Conservation (phyloP, 2,329 filamentous ascomycete species). For the Didymosphaeria variabile region DNA sequence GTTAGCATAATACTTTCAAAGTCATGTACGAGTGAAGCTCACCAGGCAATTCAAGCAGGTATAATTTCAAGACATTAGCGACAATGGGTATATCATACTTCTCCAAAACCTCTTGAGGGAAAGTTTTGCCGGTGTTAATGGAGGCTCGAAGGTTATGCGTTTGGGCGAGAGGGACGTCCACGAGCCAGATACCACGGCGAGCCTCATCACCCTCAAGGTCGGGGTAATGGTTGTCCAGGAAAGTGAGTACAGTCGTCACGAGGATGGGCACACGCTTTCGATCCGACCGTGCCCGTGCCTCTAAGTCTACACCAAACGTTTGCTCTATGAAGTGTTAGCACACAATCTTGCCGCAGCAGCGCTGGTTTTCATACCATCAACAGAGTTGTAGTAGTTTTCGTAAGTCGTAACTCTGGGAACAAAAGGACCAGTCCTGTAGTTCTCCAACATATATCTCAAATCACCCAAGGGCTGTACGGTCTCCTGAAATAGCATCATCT, state of each 20-base stretch:
- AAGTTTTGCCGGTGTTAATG: slow-evolving; percentile 86
- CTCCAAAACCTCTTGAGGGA: slow-evolving; percentile 78
- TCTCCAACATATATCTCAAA: slow-evolving; percentile 92
- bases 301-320: slow-evolving; percentile 97
- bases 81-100: slow-evolving; percentile 95
- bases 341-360: background rate
- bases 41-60: slow-evolving; percentile 94
- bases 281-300: slow-evolving; percentile 90
- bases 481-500: slow-evolving; percentile 99
- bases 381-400: slow-evolving; percentile 99
- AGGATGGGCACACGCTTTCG: slow-evolving; percentile 94
- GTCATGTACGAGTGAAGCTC: slow-evolving; percentile 45
- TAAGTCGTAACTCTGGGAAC: slow-evolving; percentile 90
- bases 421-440: slow-evolving; percentile 94
- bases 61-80: slow-evolving; percentile 90
- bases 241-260: slow-evolving; percentile 91
- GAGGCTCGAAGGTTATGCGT: slow-evolving; percentile 84
- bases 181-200: slow-evolving; percentile 89
- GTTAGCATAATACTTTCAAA: slow-evolving; percentile 30
- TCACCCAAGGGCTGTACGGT: slow-evolving; percentile 94
- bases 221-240: slow-evolving; percentile 95
- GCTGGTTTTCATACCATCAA: slow-evolving; percentile 68
- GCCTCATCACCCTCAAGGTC: slow-evolving; percentile 97
- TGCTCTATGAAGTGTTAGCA: slow-evolving; percentile 68
- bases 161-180: slow-evolving; percentile 85